phyloP scores from a whole-genome alignment of 2,329 filamentous ascomycete genomes.

The Microsporum canis region DNA sequence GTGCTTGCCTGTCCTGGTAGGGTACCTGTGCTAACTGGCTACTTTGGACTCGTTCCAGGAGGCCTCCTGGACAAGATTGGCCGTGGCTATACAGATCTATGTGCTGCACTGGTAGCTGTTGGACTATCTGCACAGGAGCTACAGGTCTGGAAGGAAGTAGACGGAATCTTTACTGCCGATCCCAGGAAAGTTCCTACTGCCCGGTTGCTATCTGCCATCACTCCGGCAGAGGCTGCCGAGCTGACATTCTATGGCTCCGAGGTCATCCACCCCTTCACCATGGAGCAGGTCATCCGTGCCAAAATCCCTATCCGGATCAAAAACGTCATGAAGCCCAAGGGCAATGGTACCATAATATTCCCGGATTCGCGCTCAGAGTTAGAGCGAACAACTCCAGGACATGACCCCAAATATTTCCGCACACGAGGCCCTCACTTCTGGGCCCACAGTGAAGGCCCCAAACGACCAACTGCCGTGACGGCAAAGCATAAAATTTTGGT shows the following conservation, averaged over 20 bases:
- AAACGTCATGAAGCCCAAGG: conserved; percentile 57
- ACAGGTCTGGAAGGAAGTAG: conserved; percentile 98
- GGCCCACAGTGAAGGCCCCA: conserved; percentile 47
- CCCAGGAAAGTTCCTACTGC: conserved; percentile 86
- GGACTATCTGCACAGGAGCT: conserved; percentile 77
- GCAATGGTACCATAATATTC: conserved; percentile 54
- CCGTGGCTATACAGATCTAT: conserved; percentile 91
- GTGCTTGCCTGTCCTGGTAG: conserved; percentile 53
- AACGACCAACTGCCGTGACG: conserved; percentile 77
- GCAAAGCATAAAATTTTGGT: conserved; percentile 96
- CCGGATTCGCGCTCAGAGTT: conserved; percentile 55
- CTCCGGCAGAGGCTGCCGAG: conserved; percentile 88
- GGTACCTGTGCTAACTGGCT: conserved; percentile 77
- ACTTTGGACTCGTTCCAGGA: conserved; percentile 86
- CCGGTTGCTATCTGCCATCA: conserved; percentile 76
- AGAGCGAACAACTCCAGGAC: conserved; percentile 40
- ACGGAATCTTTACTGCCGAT: conserved; percentile 83
- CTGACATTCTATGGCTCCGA: conserved; percentile 90
- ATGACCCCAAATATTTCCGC: conserved; percentile 46
- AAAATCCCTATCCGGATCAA: conserved; percentile 58
- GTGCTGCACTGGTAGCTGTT: conserved; percentile 82
- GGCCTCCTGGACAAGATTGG: conserved; percentile 86
- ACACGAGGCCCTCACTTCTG: conserved; percentile 39
- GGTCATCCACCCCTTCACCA: conserved; percentile 96
- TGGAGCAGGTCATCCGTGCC: conserved; percentile 73